Percentiles rank a stretch among this genome's conserved stretches.
phyloP scores from a whole-genome alignment of 495 filamentous ascomycete genomes.

The Pseudevernia furfuracea region DNA sequence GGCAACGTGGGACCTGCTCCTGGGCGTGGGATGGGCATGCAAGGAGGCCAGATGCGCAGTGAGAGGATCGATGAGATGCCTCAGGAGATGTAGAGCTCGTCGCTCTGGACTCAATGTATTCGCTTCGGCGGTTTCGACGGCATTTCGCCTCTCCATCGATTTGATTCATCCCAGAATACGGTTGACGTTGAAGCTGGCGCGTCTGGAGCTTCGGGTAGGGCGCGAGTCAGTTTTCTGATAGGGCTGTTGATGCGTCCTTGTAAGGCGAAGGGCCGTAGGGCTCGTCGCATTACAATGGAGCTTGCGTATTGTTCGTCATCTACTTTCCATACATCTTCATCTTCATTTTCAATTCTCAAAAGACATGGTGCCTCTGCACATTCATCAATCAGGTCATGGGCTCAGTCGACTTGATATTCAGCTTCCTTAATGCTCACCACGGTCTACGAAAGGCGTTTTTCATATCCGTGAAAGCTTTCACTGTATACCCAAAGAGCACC shows the following conservation, averaged over 20 bases:
- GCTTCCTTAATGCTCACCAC: neutral
- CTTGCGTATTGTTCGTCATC: slow-evolving; percentile 10
- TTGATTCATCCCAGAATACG: neutral
- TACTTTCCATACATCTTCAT: slow-evolving; percentile 12
- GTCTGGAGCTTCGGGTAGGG: slow-evolving; percentile 16
- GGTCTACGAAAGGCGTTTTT: neutral
- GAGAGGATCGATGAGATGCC: slow-evolving; percentile 22
- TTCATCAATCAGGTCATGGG: neutral
- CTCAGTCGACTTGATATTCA: neutral
- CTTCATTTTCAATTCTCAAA: slow-evolving; percentile 9
- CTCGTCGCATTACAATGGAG: slow-evolving; percentile 13
- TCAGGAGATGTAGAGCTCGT: slow-evolving; percentile 19
- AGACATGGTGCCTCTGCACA: slow-evolving; percentile 4
- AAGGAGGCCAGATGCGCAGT: slow-evolving; percentile 14
- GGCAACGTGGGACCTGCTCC: slow-evolving; percentile 8
- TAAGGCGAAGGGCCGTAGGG: slow-evolving; percentile 16
- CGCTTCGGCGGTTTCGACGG: slow-evolving; percentile 6
- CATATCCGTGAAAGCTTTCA: neutral
- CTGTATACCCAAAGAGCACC: neutral
- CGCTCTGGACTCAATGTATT: neutral
- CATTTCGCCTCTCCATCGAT: neutral
- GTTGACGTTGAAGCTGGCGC: slow-evolving; percentile 16
- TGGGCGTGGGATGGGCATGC: slow-evolving; percentile 17
- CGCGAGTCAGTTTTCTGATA: slow-evolving; percentile 14
- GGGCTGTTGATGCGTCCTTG: slow-evolving; percentile 17